Evolutionary conservation across 164 flowering plant genomes (phyloP).

Genomic region (Vitis rupestris): DNA sequence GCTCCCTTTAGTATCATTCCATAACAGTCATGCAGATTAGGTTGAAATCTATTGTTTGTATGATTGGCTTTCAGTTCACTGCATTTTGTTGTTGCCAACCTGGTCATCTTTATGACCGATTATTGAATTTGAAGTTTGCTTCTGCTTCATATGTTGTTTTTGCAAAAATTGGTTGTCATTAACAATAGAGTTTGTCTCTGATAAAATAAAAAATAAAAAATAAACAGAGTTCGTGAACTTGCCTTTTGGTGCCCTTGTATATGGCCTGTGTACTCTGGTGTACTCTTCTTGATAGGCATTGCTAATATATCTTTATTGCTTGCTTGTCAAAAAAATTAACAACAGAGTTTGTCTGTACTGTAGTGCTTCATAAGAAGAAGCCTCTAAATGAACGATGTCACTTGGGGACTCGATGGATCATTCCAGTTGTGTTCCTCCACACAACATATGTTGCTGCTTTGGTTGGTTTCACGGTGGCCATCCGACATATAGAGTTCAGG

Average conservation of each 20-base stretch:
- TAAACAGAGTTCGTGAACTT: too few relatives aligned
- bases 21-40: too few relatives aligned
- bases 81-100: neutral
- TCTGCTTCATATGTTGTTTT: neutral
- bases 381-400: slow-evolving; percentile 69
- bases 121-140: neutral
- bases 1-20: too few relatives aligned
- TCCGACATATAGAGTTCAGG: slow-evolving; percentile 77
- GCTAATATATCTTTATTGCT: neutral
- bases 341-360: slow-evolving; percentile 21
- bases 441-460: slow-evolving; percentile 51
- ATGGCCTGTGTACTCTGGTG: too few relatives aligned
- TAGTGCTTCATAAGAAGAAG: slow-evolving; percentile 60
- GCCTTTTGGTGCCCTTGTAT: too few relatives aligned
- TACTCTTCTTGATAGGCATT: too few relatives aligned
- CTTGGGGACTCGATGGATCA: slow-evolving; percentile 51
- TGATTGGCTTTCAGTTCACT: too few relatives aligned
- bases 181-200: neutral
- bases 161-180: neutral
- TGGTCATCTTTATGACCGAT: neutral
- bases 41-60: too few relatives aligned
- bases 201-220: too few relatives aligned
- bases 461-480: slow-evolving; percentile 55
- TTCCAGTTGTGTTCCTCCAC: slow-evolving; percentile 57
- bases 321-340: neutral